These are phyloP conservation scores for Clathrospora elynae DNA, from an alignment of 2,329 filamentous ascomycete genomes.

Conservation along the genomic window DNA sequence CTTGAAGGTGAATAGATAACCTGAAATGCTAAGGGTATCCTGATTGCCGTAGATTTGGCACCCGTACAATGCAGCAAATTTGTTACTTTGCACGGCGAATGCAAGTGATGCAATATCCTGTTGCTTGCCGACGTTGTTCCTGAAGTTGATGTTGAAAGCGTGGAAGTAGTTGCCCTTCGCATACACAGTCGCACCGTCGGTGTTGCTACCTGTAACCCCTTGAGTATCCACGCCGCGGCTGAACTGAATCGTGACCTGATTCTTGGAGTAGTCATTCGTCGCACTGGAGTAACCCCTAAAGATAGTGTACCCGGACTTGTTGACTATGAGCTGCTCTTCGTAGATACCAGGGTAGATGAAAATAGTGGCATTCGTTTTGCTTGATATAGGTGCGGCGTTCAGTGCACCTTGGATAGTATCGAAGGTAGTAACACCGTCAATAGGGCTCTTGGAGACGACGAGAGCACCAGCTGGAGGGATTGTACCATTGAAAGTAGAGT, in stretches of 20 bases:
- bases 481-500: conserved; percentile 41
- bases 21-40: conserved; percentile 47
- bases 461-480: conserved; percentile 45
- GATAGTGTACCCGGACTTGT: conserved; percentile 48
- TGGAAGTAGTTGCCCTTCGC: conserved; percentile 50
- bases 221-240: conserved; percentile 48
- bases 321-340: conserved; percentile 48
- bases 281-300: conserved; percentile 49
- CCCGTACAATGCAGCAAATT: conserved; percentile 48
- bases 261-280: conserved; percentile 47
- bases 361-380: conserved; percentile 46
- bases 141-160: conserved; percentile 50
- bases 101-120: conserved; percentile 49
- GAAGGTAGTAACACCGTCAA: conserved; percentile 45
- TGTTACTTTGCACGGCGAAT: conserved; percentile 51
- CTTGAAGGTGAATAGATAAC: conserved; percentile 50
- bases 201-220: conserved; percentile 41
- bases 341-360: conserved; percentile 52
- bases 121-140: conserved; percentile 47
- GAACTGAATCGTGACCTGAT: conserved; percentile 46
- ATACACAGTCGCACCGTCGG: conserved; percentile 50
- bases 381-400: conserved; percentile 43
- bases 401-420: conserved; percentile 47
- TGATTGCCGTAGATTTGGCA: conserved; percentile 50
- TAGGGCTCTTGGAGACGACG: conserved; percentile 48